phyloP scores from a whole-genome alignment of 176 grass and related monocot genomes.

The maize (Zea mays) region Zm-B73-REFERENCE-NAM-5.0 NC_050104.1:160075501-160076000 shows the following conservation, averaged over 20 bases:
- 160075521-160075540: conserved; percentile 85
- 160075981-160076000: not conserved
- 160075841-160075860: conserved; percentile 22
- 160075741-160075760: conserved; percentile 79
- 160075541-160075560: conserved; percentile 45
- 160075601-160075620: conserved; percentile 29
- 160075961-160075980: conserved; percentile 12
- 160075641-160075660: conserved; percentile 66
- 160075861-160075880: conserved; percentile 15
- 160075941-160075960: conserved; percentile 20
- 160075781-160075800: conserved; percentile 46
- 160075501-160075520: conserved; percentile 57
- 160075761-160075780: conserved; percentile 64
- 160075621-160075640: conserved; percentile 62
- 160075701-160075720: conserved; percentile 88
- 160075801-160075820: conserved; percentile 22
- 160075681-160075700: conserved; percentile 67
- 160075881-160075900: not conserved
- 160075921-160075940: not conserved
- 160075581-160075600: conserved; percentile 54
- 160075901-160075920: conserved; percentile 43
- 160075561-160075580: conserved; percentile 64
- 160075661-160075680: conserved; percentile 66
- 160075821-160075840: conserved; percentile 45
- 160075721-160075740: conserved; percentile 75